Evolutionary conservation across 192 early-diverging fungal species (phyloP).

Genomic region (Backusella westeae): DNA sequence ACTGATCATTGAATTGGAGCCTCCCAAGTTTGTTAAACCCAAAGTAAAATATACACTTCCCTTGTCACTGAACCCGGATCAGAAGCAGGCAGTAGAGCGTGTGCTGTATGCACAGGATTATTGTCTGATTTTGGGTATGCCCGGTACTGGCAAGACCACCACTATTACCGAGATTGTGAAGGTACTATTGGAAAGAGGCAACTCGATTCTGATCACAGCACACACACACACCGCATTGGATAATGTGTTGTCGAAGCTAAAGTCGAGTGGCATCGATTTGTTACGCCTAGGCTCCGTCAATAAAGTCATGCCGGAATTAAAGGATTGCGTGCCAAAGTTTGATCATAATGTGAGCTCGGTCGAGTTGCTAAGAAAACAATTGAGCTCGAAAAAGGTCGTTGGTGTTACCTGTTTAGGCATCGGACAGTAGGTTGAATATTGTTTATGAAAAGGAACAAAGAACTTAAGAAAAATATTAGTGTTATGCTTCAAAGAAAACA

Average conservation of each 20-base stretch:
- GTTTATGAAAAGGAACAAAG: background rate
- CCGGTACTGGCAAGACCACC: constrained; percentile 95
- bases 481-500: constrained; percentile 66
- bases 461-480: constrained; percentile 31
- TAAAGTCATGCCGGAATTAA: constrained; percentile 23
- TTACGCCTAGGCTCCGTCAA: constrained; percentile 72
- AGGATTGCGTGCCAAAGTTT: constrained; percentile 23
- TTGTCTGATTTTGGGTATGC: constrained; percentile 92
- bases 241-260: constrained; percentile 87
- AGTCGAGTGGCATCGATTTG: constrained; percentile 59
- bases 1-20: constrained; percentile 77
- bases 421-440: constrained; percentile 56
- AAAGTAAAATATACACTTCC: background rate
- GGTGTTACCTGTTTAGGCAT: constrained; percentile 90
- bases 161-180: constrained; percentile 80
- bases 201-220: constrained; percentile 81
- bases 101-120: constrained; percentile 84
- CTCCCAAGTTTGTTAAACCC: constrained; percentile 55
- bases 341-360: constrained; percentile 50
- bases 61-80: constrained; percentile 68
- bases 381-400: constrained; percentile 63
- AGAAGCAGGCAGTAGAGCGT: constrained; percentile 63
- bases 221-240: constrained; percentile 95
- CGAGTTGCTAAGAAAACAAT: constrained; percentile 58
- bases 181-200: constrained; percentile 60